Evolutionary conservation across 1,139 yeast species (phyloP).

Genomic region (Geotrichum phurueaensis): DNA sequence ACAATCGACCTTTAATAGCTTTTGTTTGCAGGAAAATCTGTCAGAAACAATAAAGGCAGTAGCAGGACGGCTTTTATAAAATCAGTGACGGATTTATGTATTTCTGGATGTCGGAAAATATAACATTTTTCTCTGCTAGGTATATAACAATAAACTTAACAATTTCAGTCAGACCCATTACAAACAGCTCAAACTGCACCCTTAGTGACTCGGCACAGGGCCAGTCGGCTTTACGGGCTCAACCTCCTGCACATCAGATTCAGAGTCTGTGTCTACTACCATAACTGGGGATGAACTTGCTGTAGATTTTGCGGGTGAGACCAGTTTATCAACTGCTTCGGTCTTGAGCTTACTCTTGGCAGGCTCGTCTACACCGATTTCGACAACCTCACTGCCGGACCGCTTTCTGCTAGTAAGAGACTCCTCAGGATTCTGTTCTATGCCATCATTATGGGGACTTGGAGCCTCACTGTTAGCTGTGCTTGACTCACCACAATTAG

Average conservation of each 20-base stretch:
- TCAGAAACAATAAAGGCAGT: too few relatives aligned
- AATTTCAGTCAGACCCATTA: neutral
- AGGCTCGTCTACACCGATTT: neutral
- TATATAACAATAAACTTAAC: neutral
- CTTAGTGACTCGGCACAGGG: neutral
- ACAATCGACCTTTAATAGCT: neutral
- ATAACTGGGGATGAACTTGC: neutral
- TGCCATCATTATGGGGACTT: neutral
- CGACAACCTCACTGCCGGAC: neutral
- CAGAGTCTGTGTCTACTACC: neutral
- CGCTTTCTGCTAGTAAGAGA: neutral
- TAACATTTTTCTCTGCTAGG: neutral
- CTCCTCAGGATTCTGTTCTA: neutral
- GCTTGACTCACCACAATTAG: neutral
- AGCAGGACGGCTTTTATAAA: too few relatives aligned
- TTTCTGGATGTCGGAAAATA: neutral
- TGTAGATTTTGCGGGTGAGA: neutral
- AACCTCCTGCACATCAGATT: neutral
- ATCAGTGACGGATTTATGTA: neutral
- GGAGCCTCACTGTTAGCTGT: neutral
- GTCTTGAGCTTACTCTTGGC: neutral
- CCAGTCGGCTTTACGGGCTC: neutral
- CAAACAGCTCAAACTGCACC: neutral
- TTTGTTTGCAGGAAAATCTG: too few relatives aligned
- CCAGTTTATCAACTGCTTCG: neutral